Conservation (phyloP, 257 asterid species). For the Solanum etuberosum region DNA sequence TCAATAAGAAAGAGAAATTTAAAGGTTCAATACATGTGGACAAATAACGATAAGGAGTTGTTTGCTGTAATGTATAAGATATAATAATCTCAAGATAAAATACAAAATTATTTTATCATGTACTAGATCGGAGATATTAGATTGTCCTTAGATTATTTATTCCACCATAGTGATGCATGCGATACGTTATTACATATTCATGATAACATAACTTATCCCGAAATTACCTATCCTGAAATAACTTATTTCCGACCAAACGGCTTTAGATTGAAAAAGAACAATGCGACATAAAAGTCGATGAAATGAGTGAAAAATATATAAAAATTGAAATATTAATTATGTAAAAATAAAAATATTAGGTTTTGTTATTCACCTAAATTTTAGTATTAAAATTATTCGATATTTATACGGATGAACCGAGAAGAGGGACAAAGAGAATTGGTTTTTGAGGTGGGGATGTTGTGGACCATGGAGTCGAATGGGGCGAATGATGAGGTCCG, state of each 20-base stretch:
- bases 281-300: neutral
- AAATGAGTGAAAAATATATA: neutral
- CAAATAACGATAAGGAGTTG: neutral
- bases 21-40: neutral
- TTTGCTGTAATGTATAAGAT: no score
- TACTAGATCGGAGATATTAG: no score
- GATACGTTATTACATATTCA: no score
- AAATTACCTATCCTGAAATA: no score
- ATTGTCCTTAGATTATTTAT: no score
- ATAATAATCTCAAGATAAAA: no score
- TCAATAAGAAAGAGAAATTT: neutral
- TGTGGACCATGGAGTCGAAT: conserved; percentile 9
- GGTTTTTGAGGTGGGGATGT: neutral
- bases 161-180: fast-evolving
- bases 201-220: no score
- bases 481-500: conserved; percentile 34
- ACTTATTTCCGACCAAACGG: neutral
- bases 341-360: no score
- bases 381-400: neutral
- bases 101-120: no score
- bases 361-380: neutral
- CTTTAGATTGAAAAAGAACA: neutral
- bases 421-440: neutral
- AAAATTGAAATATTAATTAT: neutral
- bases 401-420: neutral